phyloP scores from a whole-genome alignment of 768 basidiomycete genomes.

The Porphyrellus cyaneotinctus region DNA sequence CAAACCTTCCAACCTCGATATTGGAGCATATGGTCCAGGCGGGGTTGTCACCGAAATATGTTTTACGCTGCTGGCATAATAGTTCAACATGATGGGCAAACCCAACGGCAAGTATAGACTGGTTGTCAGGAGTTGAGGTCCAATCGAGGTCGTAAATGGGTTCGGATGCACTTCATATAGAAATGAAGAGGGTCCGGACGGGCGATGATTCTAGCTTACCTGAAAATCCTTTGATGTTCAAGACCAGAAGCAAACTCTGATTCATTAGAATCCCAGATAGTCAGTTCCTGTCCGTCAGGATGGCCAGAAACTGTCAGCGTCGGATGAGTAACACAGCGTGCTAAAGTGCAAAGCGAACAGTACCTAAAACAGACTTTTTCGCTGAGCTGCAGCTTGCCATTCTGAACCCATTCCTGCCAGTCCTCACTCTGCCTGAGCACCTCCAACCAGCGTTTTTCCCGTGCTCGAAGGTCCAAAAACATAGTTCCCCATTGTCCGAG shows the following conservation, averaged over 20 bases:
- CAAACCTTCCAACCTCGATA: slow-evolving; percentile 68
- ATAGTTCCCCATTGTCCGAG: slow-evolving; percentile 70
- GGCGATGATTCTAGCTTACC: slow-evolving; percentile 37
- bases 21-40: slow-evolving; percentile 72
- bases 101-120: slow-evolving; percentile 89
- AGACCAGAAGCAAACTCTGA: slow-evolving; percentile 91
- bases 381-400: slow-evolving; percentile 85
- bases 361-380: slow-evolving; percentile 88
- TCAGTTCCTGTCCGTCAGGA: slow-evolving; percentile 69
- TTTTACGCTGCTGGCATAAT: slow-evolving; percentile 91
- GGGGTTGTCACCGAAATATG: slow-evolving; percentile 79
- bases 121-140: slow-evolving; percentile 86
- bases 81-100: slow-evolving; percentile 75
- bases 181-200: neutral
- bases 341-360: slow-evolving; percentile 21
- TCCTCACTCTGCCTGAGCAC: slow-evolving; percentile 71
- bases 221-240: slow-evolving; percentile 63
- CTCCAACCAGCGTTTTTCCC: slow-evolving; percentile 43
- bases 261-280: slow-evolving; percentile 95
- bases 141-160: slow-evolving; percentile 83
- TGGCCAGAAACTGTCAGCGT: slow-evolving; percentile 51
- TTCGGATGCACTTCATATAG: slow-evolving; percentile 37
- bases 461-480: slow-evolving; percentile 78
- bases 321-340: slow-evolving; percentile 3
- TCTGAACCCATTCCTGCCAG: slow-evolving; percentile 58